Percentiles rank a stretch among this genome's conserved stretches.
Conservation (phyloP, 257 asterid species). For the Misopates orontium region DNA sequence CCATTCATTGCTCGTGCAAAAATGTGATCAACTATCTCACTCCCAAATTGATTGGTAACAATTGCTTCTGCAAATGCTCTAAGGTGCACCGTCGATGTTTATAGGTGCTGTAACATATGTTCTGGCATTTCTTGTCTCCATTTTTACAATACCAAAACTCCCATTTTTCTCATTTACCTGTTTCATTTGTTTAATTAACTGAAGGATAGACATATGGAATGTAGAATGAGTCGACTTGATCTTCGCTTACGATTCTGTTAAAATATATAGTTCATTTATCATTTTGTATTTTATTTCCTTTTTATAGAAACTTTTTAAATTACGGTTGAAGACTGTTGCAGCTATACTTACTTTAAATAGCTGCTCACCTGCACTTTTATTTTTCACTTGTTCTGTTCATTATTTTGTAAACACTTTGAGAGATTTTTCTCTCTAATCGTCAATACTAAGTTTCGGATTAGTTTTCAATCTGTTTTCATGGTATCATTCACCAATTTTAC, state of each 20-base stretch:
- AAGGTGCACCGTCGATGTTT: constrained; percentile 27
- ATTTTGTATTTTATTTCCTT: too few species aligned
- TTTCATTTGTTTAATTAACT: constrained; percentile 26
- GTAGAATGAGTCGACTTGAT: constrained; percentile 36
- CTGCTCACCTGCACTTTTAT: too few species aligned
- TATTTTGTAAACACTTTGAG: too few species aligned
- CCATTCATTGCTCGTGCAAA: constrained; percentile 20
- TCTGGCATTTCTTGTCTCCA: constrained; percentile 25
- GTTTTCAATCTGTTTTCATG: too few species aligned
- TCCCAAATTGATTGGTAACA: constrained; percentile 20
- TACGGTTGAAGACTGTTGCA: too few species aligned
- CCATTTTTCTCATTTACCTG: constrained; percentile 20
- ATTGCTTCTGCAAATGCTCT: constrained; percentile 30
- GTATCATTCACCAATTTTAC: too few species aligned
- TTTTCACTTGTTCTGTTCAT: too few species aligned
- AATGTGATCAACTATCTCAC: constrained; percentile 14
- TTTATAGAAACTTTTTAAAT: too few species aligned
- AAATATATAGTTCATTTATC: too few species aligned
- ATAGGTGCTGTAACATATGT: constrained; percentile 3
- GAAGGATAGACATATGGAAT: constrained; percentile 34
- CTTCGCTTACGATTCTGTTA: constrained; percentile 30
- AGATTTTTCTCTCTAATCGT: too few species aligned
- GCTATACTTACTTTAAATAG: too few species aligned
- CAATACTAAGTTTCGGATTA: too few species aligned
- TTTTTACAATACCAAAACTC: constrained; percentile 25